phyloP scores from a whole-genome alignment of 2,329 filamentous ascomycete genomes.

The Ceratocystis colombiana region DNA sequence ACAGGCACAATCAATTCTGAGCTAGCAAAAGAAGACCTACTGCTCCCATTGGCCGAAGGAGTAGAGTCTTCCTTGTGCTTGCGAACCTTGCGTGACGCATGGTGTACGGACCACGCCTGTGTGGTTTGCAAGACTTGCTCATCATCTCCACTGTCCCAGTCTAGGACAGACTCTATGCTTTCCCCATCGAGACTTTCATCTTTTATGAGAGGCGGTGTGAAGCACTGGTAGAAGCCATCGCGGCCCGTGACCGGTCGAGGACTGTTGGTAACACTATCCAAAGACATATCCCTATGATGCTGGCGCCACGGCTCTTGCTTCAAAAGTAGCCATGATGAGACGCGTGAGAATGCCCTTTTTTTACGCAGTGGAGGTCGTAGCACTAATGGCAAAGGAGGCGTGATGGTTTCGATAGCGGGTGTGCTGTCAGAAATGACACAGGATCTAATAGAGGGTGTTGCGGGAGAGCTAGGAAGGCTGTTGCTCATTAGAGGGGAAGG shows the following conservation, averaged over 20 bases:
- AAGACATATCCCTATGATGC: constrained; percentile 35
- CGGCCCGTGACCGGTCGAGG: constrained; percentile 42
- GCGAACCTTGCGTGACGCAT: background rate
- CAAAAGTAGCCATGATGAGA: constrained; percentile 50
- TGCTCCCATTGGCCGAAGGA: background rate
- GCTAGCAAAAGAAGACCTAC: background rate
- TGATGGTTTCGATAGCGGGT: constrained; percentile 32
- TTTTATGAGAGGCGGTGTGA: constrained; percentile 28
- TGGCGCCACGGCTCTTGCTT: constrained; percentile 30
- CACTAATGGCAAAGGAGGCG: constrained; percentile 49
- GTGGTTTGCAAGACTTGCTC: background rate
- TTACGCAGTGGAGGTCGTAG: constrained; percentile 52
- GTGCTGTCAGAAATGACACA: constrained; percentile 25
- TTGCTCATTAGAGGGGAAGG: constrained; percentile 18
- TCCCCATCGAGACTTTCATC: background rate
- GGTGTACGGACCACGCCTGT: background rate
- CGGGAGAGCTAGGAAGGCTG: background rate
- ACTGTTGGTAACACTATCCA: constrained; percentile 40
- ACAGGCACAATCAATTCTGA: background rate
- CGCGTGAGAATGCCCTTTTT: constrained; percentile 56
- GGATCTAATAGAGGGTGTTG: constrained; percentile 16
- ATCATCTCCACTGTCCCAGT: constrained; percentile 11
- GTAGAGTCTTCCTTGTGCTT: background rate
- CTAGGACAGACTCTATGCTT: background rate
- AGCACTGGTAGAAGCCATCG: constrained; percentile 51